A percentile compares a stretch with the other conserved stretches of the same genome.
These are phyloP conservation scores for Brassica incana DNA, from an alignment of 345 rosid species.

Conservation along the genomic window DNA sequence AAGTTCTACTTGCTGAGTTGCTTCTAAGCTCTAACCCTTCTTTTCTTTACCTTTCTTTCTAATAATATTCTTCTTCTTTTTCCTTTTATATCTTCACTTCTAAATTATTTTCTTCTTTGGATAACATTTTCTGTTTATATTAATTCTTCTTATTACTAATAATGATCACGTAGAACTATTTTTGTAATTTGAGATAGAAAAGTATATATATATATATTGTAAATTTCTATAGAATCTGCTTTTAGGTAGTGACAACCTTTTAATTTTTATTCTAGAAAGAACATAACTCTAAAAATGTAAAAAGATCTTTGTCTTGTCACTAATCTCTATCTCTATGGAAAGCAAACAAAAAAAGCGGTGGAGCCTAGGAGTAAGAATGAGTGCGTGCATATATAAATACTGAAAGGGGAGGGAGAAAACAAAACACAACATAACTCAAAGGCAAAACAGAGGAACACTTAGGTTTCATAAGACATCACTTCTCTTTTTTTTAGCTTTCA, in stretches of 20 bases:
- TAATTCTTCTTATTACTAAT: conserved; percentile 25
- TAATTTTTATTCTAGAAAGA: conserved; percentile 31
- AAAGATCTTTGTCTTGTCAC: conserved; percentile 44
- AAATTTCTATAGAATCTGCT: conserved; percentile 5
- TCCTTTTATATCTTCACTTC: conserved; percentile 7
- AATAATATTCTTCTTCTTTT: neutral
- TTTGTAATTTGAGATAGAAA: conserved; percentile 13
- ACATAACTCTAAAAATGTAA: conserved; percentile 21
- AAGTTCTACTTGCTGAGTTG: neutral
- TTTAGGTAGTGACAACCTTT: conserved; percentile 28
- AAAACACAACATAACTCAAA: conserved; percentile 40
- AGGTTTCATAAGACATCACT: conserved; percentile 12
- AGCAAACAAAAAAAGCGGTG: conserved; percentile 34
- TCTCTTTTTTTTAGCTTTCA: neutral
- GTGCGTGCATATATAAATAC: conserved; percentile 61
- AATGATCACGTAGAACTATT: conserved; percentile 3
- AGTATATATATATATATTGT: neutral
- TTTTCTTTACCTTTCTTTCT: neutral
- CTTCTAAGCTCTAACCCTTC: neutral
- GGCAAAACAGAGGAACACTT: conserved; percentile 33
- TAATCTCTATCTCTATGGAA: conserved; percentile 17
- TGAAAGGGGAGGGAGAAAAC: conserved; percentile 22
- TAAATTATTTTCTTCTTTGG: neutral
- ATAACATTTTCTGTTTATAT: conserved; percentile 1
- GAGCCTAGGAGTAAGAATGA: conserved; percentile 30